Base-by-base conservation (phyloP, 345 rosid species). In the Erucastrum elatum region DNA sequence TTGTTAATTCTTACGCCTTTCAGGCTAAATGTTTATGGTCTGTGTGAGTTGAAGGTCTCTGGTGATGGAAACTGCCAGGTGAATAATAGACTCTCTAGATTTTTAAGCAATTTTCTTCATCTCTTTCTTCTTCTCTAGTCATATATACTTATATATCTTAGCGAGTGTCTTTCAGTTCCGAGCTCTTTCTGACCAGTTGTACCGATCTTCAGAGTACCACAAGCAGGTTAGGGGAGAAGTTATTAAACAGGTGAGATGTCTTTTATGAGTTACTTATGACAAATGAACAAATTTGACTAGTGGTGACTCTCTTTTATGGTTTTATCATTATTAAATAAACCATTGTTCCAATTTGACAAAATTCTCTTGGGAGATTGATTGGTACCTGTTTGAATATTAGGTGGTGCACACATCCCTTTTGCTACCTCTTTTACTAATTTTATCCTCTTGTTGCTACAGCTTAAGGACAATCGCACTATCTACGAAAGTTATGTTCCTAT, bases 61-160 rank as follows among this genome's bases (percentile, higher is more conserved):
- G 97, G 98, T 58, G 98, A 94, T 80, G 98, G 98, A 72, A 94
- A 94, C 78, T 94, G 98, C 77, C 98, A 92, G 97, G 98, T 92
- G 84, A 76, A 59, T 58, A 11, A n/a, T 21, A 64, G 51, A 51
- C 70, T 30, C 21, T 21, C 1, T 75, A n/a, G 25, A 65, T 49
- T n/a, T n/a, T 73, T 51, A 35, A 51, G 26, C 27, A 46, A 10
- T 44, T 25, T 61, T 9, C 66, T 85, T 59, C n/a, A n/a, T n/a
- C n/a, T n/a, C 61, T n/a, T n/a, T n/a, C n/a, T n/a, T n/a, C n/a
- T n/a, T 59, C 49, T 35, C 53, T 44, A 6, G 71, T 60, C 51
- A 11, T n/a, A n/a, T 7, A 5, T 13, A 61, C 26, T 53, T 9
- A 7, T 5, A 58, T 26, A 58, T 60, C 59, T 65, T 31, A 55